phyloP scores from a whole-genome alignment of 495 filamentous ascomycete species.

The Xylaria venustula region DNA sequence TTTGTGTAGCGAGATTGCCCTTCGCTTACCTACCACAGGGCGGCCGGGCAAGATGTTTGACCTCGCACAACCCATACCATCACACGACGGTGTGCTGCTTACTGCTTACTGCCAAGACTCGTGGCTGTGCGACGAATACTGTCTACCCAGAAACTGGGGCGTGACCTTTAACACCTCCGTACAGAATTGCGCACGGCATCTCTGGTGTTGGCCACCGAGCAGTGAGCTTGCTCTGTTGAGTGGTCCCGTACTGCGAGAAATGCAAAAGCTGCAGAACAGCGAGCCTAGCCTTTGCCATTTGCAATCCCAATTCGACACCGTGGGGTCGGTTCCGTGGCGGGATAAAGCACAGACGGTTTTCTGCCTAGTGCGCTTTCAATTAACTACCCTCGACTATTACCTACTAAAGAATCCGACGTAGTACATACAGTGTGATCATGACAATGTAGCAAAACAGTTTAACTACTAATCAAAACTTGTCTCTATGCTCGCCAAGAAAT shows the following conservation, averaged over 20 bases:
- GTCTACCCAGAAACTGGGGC: neutral
- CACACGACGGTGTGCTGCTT: neutral
- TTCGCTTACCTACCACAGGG: neutral
- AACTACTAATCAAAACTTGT: neutral
- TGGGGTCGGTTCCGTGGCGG: neutral
- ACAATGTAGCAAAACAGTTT: too few relatives aligned
- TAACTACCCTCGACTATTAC: too few relatives aligned
- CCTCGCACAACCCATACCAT: constrained; percentile 4
- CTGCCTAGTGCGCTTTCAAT: too few relatives aligned
- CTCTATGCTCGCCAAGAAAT: neutral
- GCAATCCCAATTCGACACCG: neutral
- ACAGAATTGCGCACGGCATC: constrained; percentile 5
- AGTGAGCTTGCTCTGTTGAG: neutral
- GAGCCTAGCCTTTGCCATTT: neutral
- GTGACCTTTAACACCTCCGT: neutral
- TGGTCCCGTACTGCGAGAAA: neutral
- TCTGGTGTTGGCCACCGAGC: neutral
- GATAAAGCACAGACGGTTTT: neutral
- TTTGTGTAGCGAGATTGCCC: neutral
- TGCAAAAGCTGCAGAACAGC: neutral
- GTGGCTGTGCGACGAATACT: constrained; percentile 1
- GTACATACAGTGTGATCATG: too few relatives aligned
- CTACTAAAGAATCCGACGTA: too few relatives aligned
- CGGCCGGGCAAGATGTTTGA: constrained; percentile 7
- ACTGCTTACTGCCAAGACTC: constrained; percentile 5